Conservation (phyloP, 345 rosid species). For the Populus pruinosa region DNA sequence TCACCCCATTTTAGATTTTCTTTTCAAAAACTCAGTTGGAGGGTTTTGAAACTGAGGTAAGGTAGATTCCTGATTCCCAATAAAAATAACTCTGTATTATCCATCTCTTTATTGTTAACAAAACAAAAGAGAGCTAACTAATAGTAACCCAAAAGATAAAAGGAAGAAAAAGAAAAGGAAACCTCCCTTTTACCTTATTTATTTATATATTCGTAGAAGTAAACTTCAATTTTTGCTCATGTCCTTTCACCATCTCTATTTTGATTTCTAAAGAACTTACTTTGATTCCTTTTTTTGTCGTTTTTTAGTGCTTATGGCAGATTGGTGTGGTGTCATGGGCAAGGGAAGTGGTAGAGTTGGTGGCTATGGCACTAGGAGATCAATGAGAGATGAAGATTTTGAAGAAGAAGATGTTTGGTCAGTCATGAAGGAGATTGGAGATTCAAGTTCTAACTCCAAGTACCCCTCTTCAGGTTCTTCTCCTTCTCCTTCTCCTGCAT, state of each 20-base stretch:
- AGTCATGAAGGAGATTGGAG: constrained; percentile 36
- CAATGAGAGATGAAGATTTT: constrained; percentile 54
- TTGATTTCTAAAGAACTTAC: background rate
- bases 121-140: background rate
- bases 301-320: constrained; percentile 29
- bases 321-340: constrained; percentile 31
- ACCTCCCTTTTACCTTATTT: constrained; percentile 7
- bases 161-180: background rate
- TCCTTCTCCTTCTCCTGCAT: constrained; percentile 38
- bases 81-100: background rate
- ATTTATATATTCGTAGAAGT: constrained; percentile 22
- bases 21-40: constrained; percentile 18
- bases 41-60: constrained; percentile 30
- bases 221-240: constrained; percentile 4
- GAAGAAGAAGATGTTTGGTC: constrained; percentile 76
- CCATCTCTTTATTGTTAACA: background rate
- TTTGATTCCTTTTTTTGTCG: background rate
- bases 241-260: background rate
- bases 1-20: constrained; percentile 3
- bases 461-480: constrained; percentile 4
- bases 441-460: constrained; percentile 35
- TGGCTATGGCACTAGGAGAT: constrained; percentile 17
- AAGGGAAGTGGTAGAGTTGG: constrained; percentile 8
- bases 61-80: constrained; percentile 49
- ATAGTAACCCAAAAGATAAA: background rate